Percentiles rank a stretch among this genome's conserved stretches.
These are phyloP conservation scores for Chytriomyces hyalinus DNA, from an alignment of 192 early-diverging fungal species.

Conservation along the genomic window DNA sequence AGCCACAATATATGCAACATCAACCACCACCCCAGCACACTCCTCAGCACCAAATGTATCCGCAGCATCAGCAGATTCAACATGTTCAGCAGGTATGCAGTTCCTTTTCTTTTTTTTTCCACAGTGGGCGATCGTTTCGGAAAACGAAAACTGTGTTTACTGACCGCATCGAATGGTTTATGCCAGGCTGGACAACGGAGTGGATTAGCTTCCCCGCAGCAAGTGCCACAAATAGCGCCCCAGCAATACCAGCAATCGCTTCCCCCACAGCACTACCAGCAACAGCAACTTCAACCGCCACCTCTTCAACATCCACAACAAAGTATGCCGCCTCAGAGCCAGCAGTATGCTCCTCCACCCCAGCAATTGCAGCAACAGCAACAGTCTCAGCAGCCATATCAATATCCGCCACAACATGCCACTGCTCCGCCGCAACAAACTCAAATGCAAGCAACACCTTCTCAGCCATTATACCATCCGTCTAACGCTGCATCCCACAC, in stretches of 20 bases:
- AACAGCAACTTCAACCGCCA: not conserved
- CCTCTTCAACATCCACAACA: constrained; percentile 1
- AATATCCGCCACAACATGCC: not conserved
- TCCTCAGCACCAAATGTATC: not conserved
- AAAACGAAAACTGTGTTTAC: too few species aligned
- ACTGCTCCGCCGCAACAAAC: constrained; percentile 3
- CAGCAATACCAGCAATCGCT: not conserved
- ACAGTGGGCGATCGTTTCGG: too few species aligned
- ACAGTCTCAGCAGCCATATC: not conserved
- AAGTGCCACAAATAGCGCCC: not conserved
- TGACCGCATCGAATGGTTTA: too few species aligned
- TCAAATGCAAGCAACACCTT: not conserved
- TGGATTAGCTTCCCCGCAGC: not conserved
- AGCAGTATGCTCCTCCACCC: not conserved
- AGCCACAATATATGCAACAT: constrained; percentile 1
- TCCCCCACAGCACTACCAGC: not conserved
- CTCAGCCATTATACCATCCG: not conserved
- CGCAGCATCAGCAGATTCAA: not conserved
- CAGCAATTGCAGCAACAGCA: not conserved
- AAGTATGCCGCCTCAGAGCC: not conserved
- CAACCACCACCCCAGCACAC: not conserved
- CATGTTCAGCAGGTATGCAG: not conserved
- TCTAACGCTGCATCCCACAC: constrained; percentile 1
- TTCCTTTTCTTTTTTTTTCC: not conserved
- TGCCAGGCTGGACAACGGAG: not conserved